Conservation (phyloP, 1,139 yeast species). For the Geotrichum restrictum region DNA sequence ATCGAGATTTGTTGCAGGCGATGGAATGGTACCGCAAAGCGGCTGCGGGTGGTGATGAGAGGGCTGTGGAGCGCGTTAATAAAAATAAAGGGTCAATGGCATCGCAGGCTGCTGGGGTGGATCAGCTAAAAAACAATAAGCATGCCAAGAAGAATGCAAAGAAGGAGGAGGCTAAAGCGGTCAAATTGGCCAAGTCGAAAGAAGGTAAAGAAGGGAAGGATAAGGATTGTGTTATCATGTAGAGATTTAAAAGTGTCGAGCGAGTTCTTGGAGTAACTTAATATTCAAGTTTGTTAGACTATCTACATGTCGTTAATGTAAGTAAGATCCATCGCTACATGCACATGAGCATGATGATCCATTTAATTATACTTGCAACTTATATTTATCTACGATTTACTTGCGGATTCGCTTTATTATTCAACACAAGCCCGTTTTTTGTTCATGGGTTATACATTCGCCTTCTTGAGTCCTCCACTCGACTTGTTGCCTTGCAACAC, state of each 20-base stretch:
- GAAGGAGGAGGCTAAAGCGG: neutral
- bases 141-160: neutral
- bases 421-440: neutral
- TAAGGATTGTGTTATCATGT: constrained; percentile 38
- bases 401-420: too few relatives aligned
- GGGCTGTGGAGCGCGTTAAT: constrained; percentile 45
- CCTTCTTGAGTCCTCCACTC: constrained; percentile 20
- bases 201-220: constrained; percentile 9
- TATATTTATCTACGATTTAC: too few relatives aligned
- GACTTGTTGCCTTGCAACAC: constrained; percentile 21
- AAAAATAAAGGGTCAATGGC: constrained; percentile 22
- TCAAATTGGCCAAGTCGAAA: neutral
- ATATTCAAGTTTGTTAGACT: too few relatives aligned
- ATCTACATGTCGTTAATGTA: too few relatives aligned
- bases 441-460: constrained; percentile 1
- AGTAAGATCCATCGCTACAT: too few relatives aligned
- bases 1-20: constrained; percentile 53
- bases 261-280: too few relatives aligned
- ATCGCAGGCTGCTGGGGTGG: neutral
- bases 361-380: too few relatives aligned
- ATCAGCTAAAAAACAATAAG: neutral
- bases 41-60: constrained; percentile 66
- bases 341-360: too few relatives aligned
- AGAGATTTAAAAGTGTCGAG: too few relatives aligned
- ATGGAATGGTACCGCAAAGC: constrained; percentile 74